A percentile compares a stretch with the other conserved stretches of the same genome.
phyloP scores from a whole-genome alignment of 179 eudicot species.

The Carnegiea gigantea region DNA sequence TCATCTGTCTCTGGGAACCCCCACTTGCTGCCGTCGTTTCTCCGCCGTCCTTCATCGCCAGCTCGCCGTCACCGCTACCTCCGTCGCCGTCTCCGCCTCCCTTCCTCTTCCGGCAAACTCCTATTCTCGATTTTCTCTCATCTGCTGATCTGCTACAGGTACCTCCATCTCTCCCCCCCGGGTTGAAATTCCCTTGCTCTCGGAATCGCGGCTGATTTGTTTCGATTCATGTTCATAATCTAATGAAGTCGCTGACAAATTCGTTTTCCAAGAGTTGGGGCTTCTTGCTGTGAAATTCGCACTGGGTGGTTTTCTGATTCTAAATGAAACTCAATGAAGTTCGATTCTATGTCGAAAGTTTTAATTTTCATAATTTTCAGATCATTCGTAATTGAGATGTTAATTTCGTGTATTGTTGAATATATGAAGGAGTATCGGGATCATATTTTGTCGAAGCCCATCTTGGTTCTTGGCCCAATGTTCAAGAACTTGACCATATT shows the following conservation, averaged over 20 bases:
- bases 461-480: neutral
- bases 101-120: neutral
- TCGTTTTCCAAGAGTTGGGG: neutral
- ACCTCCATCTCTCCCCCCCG: neutral
- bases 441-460: neutral
- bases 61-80: constrained; percentile 4
- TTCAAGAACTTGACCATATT: neutral
- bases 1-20: constrained; percentile 3
- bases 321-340: neutral
- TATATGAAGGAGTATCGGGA: neutral
- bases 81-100: constrained; percentile 5
- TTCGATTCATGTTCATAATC: neutral
- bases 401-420: neutral
- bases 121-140: neutral
- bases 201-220: neutral
- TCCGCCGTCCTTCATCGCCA: constrained; percentile 11
- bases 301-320: neutral
- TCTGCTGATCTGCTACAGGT: constrained; percentile 11
- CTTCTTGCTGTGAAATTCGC: neutral
- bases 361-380: neutral
- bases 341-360: neutral
- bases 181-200: neutral
- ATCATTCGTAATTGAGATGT: neutral
- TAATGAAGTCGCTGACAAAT: neutral
- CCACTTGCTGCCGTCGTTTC: constrained; percentile 6